Percentiles rank a stretch among this genome's conserved stretches.
Evolutionary conservation across 495 filamentous ascomycete genomes (phyloP).

Genomic region (Lindgomyces ingoldianus): DNA sequence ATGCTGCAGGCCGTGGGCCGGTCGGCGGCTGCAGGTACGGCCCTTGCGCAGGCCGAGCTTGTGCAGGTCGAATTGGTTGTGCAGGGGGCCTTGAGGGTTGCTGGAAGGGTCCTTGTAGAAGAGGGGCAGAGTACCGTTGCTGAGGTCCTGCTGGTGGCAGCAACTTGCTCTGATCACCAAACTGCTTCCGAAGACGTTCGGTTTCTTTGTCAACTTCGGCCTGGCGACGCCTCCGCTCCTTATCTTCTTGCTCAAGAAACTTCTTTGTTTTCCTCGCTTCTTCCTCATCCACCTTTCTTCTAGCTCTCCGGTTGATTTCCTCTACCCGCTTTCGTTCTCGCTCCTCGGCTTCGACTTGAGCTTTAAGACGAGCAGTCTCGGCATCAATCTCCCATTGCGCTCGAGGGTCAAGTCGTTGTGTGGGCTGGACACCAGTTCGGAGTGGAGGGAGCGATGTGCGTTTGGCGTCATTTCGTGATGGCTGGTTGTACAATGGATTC

Average conservation of each 20-base stretch:
- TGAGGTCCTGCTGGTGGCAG: constrained; percentile 16
- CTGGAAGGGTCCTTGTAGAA: constrained; percentile 18
- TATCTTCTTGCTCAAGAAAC: constrained; percentile 67
- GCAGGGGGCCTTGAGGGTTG: constrained; percentile 4
- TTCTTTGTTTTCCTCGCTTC: constrained; percentile 24
- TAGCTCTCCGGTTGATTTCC: constrained; percentile 23
- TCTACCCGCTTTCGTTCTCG: constrained; percentile 26
- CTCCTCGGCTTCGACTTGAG: constrained; percentile 70
- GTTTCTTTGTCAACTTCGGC: constrained; percentile 82
- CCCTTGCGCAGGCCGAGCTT: not conserved
- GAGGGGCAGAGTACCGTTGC: constrained; percentile 31
- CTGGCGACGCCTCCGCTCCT: constrained; percentile 63
- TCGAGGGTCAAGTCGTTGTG: constrained; percentile 51
- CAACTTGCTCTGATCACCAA: constrained; percentile 55
- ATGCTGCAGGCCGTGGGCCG: constrained; percentile 4
- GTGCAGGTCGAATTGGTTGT: constrained; percentile 11
- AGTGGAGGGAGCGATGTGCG: constrained; percentile 40
- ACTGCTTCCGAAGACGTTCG: constrained; percentile 71
- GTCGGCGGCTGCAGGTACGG: constrained; percentile 33
- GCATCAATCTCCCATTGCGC: constrained; percentile 62
- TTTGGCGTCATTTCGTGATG: constrained; percentile 27
- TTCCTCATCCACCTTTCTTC: constrained; percentile 29
- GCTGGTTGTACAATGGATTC: constrained; percentile 25
- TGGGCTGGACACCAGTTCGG: constrained; percentile 29
- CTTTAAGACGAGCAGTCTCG: constrained; percentile 63